Conservation (phyloP, 2,329 filamentous ascomycete species). For the Rhynchosporium secalis region DNA sequence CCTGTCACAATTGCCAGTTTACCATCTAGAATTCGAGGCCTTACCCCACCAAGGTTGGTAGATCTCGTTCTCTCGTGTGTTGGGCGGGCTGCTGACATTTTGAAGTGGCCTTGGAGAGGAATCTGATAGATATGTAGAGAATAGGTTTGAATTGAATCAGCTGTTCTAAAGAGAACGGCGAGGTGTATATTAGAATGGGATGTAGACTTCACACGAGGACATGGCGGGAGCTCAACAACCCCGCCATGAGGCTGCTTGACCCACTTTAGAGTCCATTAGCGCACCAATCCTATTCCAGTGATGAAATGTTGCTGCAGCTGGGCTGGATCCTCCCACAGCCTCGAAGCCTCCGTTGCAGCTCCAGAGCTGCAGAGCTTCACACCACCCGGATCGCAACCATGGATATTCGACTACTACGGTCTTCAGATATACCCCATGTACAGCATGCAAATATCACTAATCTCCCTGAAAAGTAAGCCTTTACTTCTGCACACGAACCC, state of each 20-base stretch:
- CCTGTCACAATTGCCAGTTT: slow-evolving; percentile 80
- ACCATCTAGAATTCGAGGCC: slow-evolving; percentile 55
- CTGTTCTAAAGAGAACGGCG: neutral
- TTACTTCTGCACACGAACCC: neutral
- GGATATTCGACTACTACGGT: slow-evolving; percentile 86
- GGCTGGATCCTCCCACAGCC: neutral
- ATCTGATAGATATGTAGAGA: neutral
- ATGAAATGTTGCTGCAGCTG: neutral
- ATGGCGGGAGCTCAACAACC: slow-evolving; percentile 14
- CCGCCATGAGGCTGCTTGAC: slow-evolving; percentile 19
- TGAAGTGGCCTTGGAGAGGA: neutral
- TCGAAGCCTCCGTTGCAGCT: neutral
- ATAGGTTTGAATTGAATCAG: neutral
- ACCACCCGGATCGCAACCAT: slow-evolving; percentile 52
- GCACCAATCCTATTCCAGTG: slow-evolving; percentile 21
- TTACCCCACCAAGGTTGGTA: slow-evolving; percentile 25
- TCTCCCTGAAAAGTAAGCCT: slow-evolving; percentile 76
- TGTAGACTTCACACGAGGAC: slow-evolving; percentile 2
- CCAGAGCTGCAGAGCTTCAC: neutral
- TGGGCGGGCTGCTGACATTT: slow-evolving; percentile 17
- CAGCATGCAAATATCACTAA: slow-evolving; percentile 99
- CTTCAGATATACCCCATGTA: slow-evolving; percentile 84
- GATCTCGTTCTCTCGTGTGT: slow-evolving; percentile 24
- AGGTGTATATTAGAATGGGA: neutral
- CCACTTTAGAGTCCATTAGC: slow-evolving; percentile 22